phyloP scores from a whole-genome alignment of 2,329 filamentous ascomycete genomes.

The Oidium heveae region DNA sequence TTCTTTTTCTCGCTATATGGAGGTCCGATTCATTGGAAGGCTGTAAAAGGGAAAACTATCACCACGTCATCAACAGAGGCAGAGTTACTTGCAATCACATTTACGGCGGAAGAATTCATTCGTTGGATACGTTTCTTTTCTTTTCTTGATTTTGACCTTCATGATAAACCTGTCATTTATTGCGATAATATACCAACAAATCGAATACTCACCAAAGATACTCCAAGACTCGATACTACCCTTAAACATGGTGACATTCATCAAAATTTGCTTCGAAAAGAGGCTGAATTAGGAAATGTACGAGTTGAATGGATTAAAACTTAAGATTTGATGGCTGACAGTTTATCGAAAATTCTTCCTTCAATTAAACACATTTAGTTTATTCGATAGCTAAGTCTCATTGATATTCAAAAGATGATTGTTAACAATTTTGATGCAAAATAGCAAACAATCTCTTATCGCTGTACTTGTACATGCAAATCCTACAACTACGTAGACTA shows the following conservation, averaged over 20 bases:
- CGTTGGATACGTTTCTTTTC: not conserved
- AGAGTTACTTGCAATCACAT: not conserved
- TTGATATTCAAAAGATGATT: not conserved
- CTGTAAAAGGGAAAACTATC: too few relatives aligned
- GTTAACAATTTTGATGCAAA: too few relatives aligned
- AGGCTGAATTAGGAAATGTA: not conserved
- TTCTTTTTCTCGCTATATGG: too few relatives aligned
- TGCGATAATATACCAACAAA: not conserved
- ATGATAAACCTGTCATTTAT: not conserved
- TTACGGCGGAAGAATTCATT: not conserved
- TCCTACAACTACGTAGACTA: too few relatives aligned
- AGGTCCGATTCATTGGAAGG: too few relatives aligned
- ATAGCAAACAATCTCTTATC: too few relatives aligned
- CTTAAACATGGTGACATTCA: not conserved
- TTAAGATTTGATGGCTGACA: not conserved
- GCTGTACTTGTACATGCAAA: too few relatives aligned
- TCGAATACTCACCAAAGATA: not conserved
- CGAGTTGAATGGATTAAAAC: not conserved
- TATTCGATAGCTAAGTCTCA: not conserved
- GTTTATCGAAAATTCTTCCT: not conserved
- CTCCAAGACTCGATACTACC: not conserved
- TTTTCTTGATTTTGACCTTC: not conserved
- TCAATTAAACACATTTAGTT: not conserved
- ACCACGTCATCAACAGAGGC: not conserved
- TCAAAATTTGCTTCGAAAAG: not conserved